Base-by-base conservation (phyloP, 2,329 filamentous ascomycete genomes). In the Fusarium clavum region DNA sequence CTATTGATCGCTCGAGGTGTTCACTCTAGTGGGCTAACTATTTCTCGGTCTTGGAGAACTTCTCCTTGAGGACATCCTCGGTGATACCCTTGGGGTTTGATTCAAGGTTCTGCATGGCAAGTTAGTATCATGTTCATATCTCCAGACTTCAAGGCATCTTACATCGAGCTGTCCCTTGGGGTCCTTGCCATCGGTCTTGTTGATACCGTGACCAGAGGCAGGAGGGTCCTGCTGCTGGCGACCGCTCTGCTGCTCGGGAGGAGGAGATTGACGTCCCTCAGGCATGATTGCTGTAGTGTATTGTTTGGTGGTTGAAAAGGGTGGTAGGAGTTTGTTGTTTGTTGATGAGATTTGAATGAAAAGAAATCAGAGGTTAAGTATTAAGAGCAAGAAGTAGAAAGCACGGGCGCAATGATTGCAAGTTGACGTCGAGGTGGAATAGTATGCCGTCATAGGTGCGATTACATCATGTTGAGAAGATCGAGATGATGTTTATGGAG, bases 181-280 rank as follows among this genome's bases (percentile, higher is more conserved):
- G 43, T 87, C 81, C 69, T 85, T 77, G 20, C 83, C 76, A 13
- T 84, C 83, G 46, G 51, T 34, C 32, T 88, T 83, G 69, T 89
- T 82, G 73, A 86, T 83, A 49, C 87, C 86, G 73, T 89, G 85
- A 60, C 89, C 88, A 1, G 84, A 81, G n/a, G 80, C 87, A 4
- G 89, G 84, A 14, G 86, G 77, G 10, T 87, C 87, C 69, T 87
- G 82, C 62, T 88, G 81, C 82, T 96, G 93, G 58, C 83, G 81
- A 64, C 87, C 90, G 40, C 85, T 82, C 81, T 93, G 92, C 72
- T 79, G 78, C 82, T 92, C 89, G 29, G 92, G 92, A 55, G 90
- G 83, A 67, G 94, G 94, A 32, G 94, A 97, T 82, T 97, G 87
- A 77, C 90, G 90, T 79, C 92, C 92, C 81, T 87, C 81, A 77